A percentile compares a stretch with the other conserved stretches of the same genome.
These are phyloP conservation scores for Ophiostoma angusticollis DNA, from an alignment of 2,329 filamentous ascomycete genomes.

Conservation along the genomic window DNA sequence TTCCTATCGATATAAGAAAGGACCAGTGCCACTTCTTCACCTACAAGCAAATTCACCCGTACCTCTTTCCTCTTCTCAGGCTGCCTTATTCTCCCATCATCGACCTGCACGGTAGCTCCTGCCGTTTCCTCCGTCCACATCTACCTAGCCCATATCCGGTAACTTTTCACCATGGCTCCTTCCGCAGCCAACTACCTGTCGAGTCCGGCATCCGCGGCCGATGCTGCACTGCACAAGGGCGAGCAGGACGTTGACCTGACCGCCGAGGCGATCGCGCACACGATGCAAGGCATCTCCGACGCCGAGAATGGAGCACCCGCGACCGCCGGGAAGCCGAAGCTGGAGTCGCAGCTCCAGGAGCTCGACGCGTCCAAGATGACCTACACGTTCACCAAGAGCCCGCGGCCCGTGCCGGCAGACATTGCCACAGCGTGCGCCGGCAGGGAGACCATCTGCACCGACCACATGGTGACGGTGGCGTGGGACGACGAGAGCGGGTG, in stretches of 20 bases:
- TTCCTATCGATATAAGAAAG: no score
- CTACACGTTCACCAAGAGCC: constrained; percentile 37
- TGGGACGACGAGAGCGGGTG: constrained; percentile 59
- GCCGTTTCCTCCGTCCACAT: not conserved
- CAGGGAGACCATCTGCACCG: constrained; percentile 50
- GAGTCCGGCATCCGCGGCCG: constrained; percentile 19
- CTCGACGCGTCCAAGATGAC: constrained; percentile 50
- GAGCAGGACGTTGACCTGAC: constrained; percentile 39
- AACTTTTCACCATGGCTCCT: constrained; percentile 17
- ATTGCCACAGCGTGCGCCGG: constrained; percentile 34
- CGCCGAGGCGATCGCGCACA: constrained; percentile 37
- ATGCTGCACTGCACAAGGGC: constrained; percentile 21
- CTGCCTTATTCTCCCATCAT: no score
- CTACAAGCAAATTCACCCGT: no score
- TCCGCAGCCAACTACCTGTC: constrained; percentile 12
- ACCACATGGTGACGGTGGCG: constrained; percentile 73
- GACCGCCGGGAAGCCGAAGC: constrained; percentile 18
- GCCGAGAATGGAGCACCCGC: constrained; percentile 16
- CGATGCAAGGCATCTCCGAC: constrained; percentile 24
- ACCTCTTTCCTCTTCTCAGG: no score
- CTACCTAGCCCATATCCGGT: not conserved
- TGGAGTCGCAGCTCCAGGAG: constrained; percentile 38
- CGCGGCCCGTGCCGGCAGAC: constrained; percentile 37
- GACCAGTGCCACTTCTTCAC: no score
- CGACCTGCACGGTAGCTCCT: no score